Evolutionary conservation across 768 basidiomycete genomes (phyloP).

Genomic region (Tricholoma bakamatsutake): DNA sequence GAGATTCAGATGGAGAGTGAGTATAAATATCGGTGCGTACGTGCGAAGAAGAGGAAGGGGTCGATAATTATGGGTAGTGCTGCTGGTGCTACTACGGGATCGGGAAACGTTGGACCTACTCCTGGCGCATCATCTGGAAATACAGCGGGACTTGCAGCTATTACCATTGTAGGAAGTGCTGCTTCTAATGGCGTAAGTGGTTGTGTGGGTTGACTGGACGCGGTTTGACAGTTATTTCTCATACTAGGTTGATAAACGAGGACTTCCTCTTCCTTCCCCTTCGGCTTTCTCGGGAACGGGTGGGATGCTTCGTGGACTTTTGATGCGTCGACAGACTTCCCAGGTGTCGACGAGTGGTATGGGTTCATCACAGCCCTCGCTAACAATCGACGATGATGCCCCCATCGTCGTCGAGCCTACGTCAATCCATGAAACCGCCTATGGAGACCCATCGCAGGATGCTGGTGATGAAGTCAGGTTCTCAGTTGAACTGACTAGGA

Average conservation of each 20-base stretch:
- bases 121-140: constrained; percentile 21
- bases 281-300: constrained; percentile 61
- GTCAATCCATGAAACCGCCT: constrained; percentile 50
- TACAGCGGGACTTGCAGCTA: constrained; percentile 55
- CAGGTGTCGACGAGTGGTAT: constrained; percentile 52
- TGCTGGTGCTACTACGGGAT: constrained; percentile 33
- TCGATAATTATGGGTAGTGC: constrained; percentile 34
- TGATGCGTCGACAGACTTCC: constrained; percentile 88
- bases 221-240: constrained; percentile 6
- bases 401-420: constrained; percentile 35
- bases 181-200: constrained; percentile 79
- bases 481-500: constrained; percentile 86
- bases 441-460: constrained; percentile 78
- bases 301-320: constrained; percentile 80
- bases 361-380: constrained; percentile 32
- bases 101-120: constrained; percentile 24
- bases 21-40: constrained; percentile 83
- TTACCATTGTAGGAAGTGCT: constrained; percentile 75
- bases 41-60: constrained; percentile 67
- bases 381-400: constrained; percentile 42
- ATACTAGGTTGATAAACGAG: constrained; percentile 79
- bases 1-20: constrained; percentile 86
- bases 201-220: constrained; percentile 1
- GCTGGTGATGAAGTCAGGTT: constrained; percentile 95
- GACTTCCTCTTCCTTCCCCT: constrained; percentile 77